Evolutionary conservation across 352 stramenopile species (phyloP).

Genomic region (Phytopythium delawarense): DNA sequence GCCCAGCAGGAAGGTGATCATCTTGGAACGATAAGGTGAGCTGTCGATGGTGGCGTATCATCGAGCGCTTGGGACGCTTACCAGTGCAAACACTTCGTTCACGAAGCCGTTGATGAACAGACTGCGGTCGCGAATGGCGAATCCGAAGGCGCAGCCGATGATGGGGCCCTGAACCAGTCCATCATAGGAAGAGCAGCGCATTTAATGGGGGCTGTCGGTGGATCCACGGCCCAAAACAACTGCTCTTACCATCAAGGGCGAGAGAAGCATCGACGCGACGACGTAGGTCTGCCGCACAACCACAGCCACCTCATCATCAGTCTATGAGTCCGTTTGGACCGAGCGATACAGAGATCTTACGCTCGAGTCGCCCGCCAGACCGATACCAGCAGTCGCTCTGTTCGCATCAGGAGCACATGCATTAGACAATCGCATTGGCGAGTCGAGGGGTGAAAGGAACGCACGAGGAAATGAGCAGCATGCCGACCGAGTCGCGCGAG

Average conservation of each 20-base stretch:
- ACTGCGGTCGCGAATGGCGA: conserved; percentile 69
- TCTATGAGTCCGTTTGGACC: neutral
- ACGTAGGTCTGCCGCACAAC: conserved; percentile 60
- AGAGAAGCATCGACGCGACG: conserved; percentile 86
- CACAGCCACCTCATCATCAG: neutral
- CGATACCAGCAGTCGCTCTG: conserved; percentile 78
- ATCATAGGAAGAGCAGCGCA: neutral
- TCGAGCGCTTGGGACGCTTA: conserved; percentile 1
- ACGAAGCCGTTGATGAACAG: conserved; percentile 82
- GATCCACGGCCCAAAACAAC: neutral
- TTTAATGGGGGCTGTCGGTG: neutral
- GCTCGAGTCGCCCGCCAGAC: conserved; percentile 66
- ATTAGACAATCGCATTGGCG: neutral
- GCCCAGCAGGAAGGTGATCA: conserved; percentile 70
- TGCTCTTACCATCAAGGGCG: conserved; percentile 69
- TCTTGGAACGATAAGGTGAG: conserved; percentile 19
- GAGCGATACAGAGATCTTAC: conserved; percentile 17
- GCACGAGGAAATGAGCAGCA: conserved; percentile 86
- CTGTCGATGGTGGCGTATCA: neutral
- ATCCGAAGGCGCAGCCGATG: conserved; percentile 79
- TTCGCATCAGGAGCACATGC: neutral
- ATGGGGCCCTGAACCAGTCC: conserved; percentile 54
- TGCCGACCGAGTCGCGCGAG: conserved; percentile 76
- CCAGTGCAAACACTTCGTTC: conserved; percentile 79
- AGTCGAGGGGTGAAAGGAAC: neutral